These are phyloP conservation scores for Apodospora peruviana DNA, from an alignment of 495 filamentous ascomycete species.

Conservation along the genomic window DNA sequence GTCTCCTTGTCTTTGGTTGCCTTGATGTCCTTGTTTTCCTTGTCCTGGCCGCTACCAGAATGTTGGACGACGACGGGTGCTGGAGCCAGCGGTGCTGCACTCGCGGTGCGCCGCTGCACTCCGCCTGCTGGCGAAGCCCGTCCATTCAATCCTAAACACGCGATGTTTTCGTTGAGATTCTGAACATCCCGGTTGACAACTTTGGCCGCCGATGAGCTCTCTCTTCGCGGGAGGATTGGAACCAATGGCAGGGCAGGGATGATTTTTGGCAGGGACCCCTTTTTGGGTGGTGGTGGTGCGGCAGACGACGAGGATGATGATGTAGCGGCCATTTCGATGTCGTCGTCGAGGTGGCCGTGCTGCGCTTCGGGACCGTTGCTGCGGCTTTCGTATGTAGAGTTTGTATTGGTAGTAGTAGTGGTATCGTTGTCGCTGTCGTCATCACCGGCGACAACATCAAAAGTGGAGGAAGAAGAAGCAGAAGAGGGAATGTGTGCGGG, in stretches of 20 bases:
- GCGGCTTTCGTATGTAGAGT: too few species aligned
- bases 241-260: constrained; percentile 14
- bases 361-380: background rate
- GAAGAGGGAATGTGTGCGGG: constrained; percentile 8
- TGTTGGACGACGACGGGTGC: background rate
- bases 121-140: background rate
- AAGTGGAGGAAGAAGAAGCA: background rate
- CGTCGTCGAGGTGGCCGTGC: background rate
- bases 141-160: background rate
- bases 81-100: background rate
- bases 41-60: too few species aligned
- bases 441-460: background rate
- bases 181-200: background rate
- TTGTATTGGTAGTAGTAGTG: too few species aligned
- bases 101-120: background rate
- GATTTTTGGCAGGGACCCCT: constrained; percentile 9
- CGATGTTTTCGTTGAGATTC: background rate
- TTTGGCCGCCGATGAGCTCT: constrained; percentile 3
- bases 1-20: too few species aligned
- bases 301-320: constrained; percentile 9
- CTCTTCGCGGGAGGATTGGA: constrained; percentile 8
- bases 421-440: constrained; percentile 4
- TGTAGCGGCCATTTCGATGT: constrained; percentile 9
- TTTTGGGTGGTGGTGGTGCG: constrained; percentile 1
- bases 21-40: too few species aligned